These are phyloP conservation scores for Nasturtium officinale DNA, from an alignment of 345 rosid species.

Conservation along the genomic window DNA sequence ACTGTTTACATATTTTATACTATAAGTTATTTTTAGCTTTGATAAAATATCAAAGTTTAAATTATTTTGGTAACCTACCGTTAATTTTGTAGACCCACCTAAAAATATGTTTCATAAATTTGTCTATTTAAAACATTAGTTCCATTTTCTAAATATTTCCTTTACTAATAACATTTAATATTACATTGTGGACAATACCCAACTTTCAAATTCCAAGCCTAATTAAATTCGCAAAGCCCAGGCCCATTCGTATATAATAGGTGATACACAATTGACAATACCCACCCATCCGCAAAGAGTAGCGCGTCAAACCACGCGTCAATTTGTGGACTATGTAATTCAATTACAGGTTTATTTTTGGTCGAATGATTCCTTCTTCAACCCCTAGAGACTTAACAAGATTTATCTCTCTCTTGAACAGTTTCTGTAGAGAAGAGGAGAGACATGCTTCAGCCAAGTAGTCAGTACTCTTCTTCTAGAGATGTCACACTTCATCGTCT, in stretches of 20 bases:
- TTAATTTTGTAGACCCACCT: too few relatives aligned
- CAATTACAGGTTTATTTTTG: background rate
- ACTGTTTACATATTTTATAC: too few relatives aligned
- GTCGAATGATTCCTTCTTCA: background rate
- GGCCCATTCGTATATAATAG: background rate
- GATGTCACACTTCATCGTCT: conserved; percentile 7
- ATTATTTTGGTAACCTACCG: too few relatives aligned
- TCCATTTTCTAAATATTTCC: too few relatives aligned
- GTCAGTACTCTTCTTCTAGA: conserved; percentile 30
- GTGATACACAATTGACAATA: too few relatives aligned
- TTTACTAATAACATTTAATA: too few relatives aligned
- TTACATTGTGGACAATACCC: too few relatives aligned
- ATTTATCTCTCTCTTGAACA: background rate
- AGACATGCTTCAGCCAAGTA: conserved; percentile 37
- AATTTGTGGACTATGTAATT: too few relatives aligned
- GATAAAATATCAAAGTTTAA: too few relatives aligned
- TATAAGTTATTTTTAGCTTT: too few relatives aligned
- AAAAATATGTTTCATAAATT: too few relatives aligned
- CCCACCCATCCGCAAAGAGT: background rate
- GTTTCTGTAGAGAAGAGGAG: conserved; percentile 8
- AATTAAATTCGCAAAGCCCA: background rate
- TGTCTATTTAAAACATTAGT: too few relatives aligned
- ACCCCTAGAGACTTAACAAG: background rate
- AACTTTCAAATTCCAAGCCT: background rate
- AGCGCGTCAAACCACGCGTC: background rate